Evolutionary conservation across 2,329 filamentous ascomycete genomes (phyloP).

Genomic region (Talaromyces marneffei): DNA sequence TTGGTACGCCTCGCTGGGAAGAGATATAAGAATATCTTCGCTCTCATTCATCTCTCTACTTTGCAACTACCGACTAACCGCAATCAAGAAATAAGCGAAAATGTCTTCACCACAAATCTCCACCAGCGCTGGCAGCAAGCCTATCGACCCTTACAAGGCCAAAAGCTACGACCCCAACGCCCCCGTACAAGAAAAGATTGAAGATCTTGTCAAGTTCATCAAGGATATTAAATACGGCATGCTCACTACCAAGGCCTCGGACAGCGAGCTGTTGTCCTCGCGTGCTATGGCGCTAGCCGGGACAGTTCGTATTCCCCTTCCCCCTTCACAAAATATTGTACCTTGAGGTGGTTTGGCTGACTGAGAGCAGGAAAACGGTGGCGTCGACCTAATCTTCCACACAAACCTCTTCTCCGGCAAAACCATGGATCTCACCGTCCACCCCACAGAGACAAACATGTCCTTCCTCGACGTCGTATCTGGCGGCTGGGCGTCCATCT

Average conservation of each 20-base stretch:
- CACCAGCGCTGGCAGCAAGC: constrained; percentile 55
- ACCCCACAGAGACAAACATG: constrained; percentile 70
- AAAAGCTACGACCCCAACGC: constrained; percentile 64
- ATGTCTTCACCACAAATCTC: constrained; percentile 41
- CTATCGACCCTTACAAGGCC: constrained; percentile 73
- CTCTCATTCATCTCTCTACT: background rate
- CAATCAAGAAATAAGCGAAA: background rate
- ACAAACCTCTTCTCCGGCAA: constrained; percentile 88
- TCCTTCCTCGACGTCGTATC: constrained; percentile 66
- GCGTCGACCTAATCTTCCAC: constrained; percentile 81
- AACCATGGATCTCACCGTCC: constrained; percentile 68
- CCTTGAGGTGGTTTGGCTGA: background rate
- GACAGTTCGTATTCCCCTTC: constrained; percentile 53
- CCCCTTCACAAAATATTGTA: too few species aligned
- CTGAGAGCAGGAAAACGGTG: constrained; percentile 62
- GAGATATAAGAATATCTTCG: background rate
- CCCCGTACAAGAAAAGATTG: constrained; percentile 67
- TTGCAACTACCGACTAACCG: too few species aligned
- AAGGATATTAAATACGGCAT: constrained; percentile 74
- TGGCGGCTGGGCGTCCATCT: constrained; percentile 81
- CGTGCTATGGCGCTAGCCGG: constrained; percentile 80
- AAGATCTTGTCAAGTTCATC: constrained; percentile 67
- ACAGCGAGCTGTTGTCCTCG: constrained; percentile 64
- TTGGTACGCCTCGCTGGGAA: background rate
- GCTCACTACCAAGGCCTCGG: constrained; percentile 71